Percentiles rank a stretch among this genome's conserved stretches.
Conservation (phyloP, 106 monocot species). For the Allium fistulosum region DNA sequence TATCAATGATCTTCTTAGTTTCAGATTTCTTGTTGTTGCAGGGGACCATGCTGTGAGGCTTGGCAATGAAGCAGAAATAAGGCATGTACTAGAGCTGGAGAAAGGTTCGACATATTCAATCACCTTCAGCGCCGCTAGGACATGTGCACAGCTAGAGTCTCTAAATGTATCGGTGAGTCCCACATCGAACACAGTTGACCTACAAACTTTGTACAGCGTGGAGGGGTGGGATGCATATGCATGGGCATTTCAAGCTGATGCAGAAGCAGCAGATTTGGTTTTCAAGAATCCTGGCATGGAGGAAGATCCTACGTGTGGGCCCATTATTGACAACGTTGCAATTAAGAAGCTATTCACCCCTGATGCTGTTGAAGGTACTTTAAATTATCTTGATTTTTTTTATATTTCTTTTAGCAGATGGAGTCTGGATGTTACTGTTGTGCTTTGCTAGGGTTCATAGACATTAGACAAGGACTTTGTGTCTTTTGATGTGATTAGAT, state of each 20-base stretch:
- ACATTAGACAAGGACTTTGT: too few relatives aligned
- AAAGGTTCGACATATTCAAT: constrained; percentile 67
- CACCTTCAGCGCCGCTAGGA: constrained; percentile 89
- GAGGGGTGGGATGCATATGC: constrained; percentile 93
- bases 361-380: constrained; percentile 43
- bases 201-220: constrained; percentile 93
- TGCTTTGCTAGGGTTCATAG: too few relatives aligned
- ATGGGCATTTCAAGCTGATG: constrained; percentile 62
- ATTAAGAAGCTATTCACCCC: constrained; percentile 88
- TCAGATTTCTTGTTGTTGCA: constrained; percentile 5
- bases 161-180: constrained; percentile 59
- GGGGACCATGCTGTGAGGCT: constrained; percentile 71
- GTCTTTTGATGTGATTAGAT: too few relatives aligned
- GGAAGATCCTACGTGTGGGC: constrained; percentile 91
- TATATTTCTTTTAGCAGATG: too few relatives aligned
- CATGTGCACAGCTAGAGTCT: constrained; percentile 89
- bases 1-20: too few relatives aligned
- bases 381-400: neutral
- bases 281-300: constrained; percentile 94
- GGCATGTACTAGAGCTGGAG: constrained; percentile 54
- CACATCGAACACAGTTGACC: constrained; percentile 53
- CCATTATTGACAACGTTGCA: constrained; percentile 81
- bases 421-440: too few relatives aligned
- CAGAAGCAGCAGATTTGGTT: constrained; percentile 12
- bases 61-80: constrained; percentile 82